Evolutionary conservation across 1,139 yeast species (phyloP).

Genomic region (Blastobotrys illinoisensis): DNA sequence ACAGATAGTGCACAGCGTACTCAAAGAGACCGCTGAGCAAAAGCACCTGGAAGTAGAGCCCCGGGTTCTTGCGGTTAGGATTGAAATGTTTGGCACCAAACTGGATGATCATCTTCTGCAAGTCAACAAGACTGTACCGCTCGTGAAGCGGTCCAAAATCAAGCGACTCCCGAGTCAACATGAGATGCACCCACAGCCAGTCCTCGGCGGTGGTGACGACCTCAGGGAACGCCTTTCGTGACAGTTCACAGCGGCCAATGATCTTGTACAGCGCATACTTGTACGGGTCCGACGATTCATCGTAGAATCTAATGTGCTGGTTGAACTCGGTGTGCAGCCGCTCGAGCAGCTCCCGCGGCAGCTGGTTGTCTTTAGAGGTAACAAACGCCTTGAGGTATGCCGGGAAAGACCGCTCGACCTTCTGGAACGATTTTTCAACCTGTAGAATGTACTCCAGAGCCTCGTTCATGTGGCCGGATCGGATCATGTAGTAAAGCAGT

Average conservation of each 20-base stretch:
- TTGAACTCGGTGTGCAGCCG: constrained; percentile 76
- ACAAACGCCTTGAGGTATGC: constrained; percentile 69
- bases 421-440: constrained; percentile 59
- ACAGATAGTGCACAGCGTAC: constrained; percentile 68
- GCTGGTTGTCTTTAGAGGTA: constrained; percentile 47
- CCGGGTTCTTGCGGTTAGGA: constrained; percentile 55
- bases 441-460: constrained; percentile 58
- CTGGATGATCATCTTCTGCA: constrained; percentile 65
- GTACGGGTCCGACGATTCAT: constrained; percentile 71
- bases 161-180: constrained; percentile 57
- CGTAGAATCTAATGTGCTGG: constrained; percentile 69
- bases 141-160: constrained; percentile 55
- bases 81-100: constrained; percentile 74
- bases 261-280: constrained; percentile 87
- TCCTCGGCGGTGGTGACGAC: constrained; percentile 84
- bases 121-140: constrained; percentile 63
- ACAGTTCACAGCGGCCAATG: constrained; percentile 83
- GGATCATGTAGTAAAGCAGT: constrained; percentile 68
- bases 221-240: constrained; percentile 66
- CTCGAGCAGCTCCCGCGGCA: constrained; percentile 65
- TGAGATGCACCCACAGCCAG: constrained; percentile 94
- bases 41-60: constrained; percentile 67
- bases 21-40: constrained; percentile 77
- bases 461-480: constrained; percentile 78
- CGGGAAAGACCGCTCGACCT: constrained; percentile 81